A percentile compares a stretch with the other conserved stretches of the same genome.
Conservation (phyloP, 192 early-diverging fungal genomes). For the Podila verticillata region DNA sequence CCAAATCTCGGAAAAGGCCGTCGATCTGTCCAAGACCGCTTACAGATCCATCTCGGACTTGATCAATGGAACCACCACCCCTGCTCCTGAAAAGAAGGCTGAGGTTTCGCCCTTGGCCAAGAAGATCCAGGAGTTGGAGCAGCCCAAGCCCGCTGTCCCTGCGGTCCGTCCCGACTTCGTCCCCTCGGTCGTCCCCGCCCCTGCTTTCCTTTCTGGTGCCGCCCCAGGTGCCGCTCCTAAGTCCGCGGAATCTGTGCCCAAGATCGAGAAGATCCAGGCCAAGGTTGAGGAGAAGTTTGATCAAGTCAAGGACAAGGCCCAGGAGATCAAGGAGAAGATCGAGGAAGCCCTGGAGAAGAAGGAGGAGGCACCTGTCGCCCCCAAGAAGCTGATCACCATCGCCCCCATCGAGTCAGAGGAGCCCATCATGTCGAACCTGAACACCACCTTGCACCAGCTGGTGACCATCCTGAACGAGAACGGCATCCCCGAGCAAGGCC, state of each 20-base stretch:
- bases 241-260: not conserved
- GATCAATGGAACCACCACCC: conserved; percentile 49
- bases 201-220: conserved; percentile 33
- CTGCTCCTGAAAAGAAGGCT: conserved; percentile 29
- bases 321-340: conserved; percentile 17
- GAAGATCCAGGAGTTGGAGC: conserved; percentile 48
- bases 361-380: conserved; percentile 15
- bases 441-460: conserved; percentile 38
- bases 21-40: conserved; percentile 40
- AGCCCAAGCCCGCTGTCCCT: conserved; percentile 45
- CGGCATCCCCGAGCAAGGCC: conserved; percentile 57
- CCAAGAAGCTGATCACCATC: conserved; percentile 48
- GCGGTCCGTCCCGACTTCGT: conserved; percentile 28
- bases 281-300: conserved; percentile 4
- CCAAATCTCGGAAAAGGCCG: conserved; percentile 13
- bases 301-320: conserved; percentile 4
- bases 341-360: not conserved
- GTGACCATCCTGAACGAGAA: conserved; percentile 46
- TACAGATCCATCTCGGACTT: conserved; percentile 38
- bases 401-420: conserved; percentile 46
- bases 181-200: conserved; percentile 32
- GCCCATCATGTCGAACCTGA: conserved; percentile 46
- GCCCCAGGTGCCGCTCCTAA: conserved; percentile 24
- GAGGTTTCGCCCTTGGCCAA: conserved; percentile 16
- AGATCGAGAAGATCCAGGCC: conserved; percentile 8